A percentile compares a stretch with the other conserved stretches of the same genome.
These are phyloP conservation scores for Diphasiastrum complanatum DNA, from an alignment of 83 land plant species.

Conservation along the genomic window DNA sequence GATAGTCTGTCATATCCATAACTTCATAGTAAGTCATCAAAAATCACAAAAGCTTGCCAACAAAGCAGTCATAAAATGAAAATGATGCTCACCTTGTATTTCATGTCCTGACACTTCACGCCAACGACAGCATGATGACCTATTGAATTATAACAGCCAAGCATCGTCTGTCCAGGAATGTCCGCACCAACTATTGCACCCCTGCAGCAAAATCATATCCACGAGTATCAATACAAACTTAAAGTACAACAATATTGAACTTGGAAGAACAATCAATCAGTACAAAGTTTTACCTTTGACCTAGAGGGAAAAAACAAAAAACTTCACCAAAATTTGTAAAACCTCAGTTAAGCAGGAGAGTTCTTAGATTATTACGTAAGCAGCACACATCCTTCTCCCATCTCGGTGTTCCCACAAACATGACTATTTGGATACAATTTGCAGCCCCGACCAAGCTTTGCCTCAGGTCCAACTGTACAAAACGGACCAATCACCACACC, in stretches of 20 bases:
- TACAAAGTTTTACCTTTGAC: no score
- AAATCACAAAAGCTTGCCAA: no score
- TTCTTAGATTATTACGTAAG: slow-evolving; percentile 43
- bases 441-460: slow-evolving; percentile 61
- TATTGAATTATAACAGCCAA: slow-evolving; percentile 69
- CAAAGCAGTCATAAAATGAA: no score
- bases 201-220: slow-evolving; percentile 39
- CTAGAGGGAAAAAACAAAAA: not conserved
- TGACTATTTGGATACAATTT: slow-evolving; percentile 61
- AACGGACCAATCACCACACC: slow-evolving; percentile 76
- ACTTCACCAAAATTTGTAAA: not conserved
- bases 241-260: not conserved
- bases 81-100: slow-evolving; percentile 66
- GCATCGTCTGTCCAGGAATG: slow-evolving; percentile 59
- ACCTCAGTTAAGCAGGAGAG: not conserved
- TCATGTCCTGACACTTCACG: slow-evolving; percentile 81
- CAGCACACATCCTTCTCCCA: slow-evolving; percentile 67
- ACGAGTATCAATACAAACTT: not conserved
- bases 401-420: slow-evolving; percentile 59
- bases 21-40: no score
- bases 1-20: no score
- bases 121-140: slow-evolving; percentile 92
- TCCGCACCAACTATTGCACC: slow-evolving; percentile 92
- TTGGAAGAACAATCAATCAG: no score
- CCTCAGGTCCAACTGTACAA: slow-evolving; percentile 71